Conservation (phyloP, 169 alveolate species). For the Cryptosporidium sp. region DNA sequence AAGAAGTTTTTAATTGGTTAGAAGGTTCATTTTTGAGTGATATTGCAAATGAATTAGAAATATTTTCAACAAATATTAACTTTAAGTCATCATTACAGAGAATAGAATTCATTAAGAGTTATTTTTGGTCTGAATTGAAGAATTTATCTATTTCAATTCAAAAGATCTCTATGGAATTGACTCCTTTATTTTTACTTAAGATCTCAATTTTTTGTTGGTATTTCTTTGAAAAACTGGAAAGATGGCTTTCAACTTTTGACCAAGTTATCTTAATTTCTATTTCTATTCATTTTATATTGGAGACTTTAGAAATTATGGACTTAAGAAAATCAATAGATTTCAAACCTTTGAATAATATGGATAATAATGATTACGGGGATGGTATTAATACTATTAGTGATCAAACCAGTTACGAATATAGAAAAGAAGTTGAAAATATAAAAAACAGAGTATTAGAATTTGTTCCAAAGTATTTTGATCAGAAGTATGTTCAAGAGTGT, state of each 20-base stretch:
- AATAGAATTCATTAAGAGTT: slow-evolving; percentile 7
- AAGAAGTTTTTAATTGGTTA: not conserved
- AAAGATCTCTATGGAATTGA: slow-evolving; percentile 26
- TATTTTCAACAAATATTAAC: not conserved
- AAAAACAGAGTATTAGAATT: not conserved
- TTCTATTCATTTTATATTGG: slow-evolving; percentile 40
- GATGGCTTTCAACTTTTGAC: slow-evolving; percentile 34
- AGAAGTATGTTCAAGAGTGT: slow-evolving; percentile 29
- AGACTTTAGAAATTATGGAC: not conserved
- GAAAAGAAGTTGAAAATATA: not conserved
- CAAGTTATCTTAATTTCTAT: slow-evolving; percentile 49
- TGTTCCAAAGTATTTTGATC: slow-evolving; percentile 13
- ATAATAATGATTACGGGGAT: too few species aligned
- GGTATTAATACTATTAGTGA: too few species aligned
- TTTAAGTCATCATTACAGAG: slow-evolving; percentile 32
- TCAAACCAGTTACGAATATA: too few species aligned
- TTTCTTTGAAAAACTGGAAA: slow-evolving; percentile 29
- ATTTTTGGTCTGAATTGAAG: slow-evolving; percentile 24
- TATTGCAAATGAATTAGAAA: not conserved
- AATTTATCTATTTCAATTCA: slow-evolving; percentile 10
- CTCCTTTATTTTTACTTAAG: slow-evolving; percentile 30
- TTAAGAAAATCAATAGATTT: not conserved
- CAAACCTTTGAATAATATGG: too few species aligned
- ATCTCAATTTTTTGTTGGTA: slow-evolving; percentile 66
- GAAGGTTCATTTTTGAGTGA: slow-evolving; percentile 28